phyloP scores from a whole-genome alignment of 768 basidiomycete genomes.

The Mycena latifolia region DNA sequence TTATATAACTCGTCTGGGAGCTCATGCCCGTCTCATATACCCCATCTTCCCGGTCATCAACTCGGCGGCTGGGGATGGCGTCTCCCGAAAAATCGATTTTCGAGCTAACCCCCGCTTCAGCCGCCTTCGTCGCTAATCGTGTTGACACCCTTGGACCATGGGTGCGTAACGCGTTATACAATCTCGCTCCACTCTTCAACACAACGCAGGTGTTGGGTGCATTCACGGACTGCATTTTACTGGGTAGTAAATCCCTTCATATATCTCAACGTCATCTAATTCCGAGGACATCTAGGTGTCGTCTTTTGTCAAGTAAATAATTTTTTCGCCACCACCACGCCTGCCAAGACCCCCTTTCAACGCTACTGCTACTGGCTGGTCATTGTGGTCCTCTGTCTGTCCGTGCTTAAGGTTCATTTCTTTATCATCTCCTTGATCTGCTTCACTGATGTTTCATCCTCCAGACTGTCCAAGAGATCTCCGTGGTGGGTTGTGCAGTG shows the following conservation, averaged over 20 bases:
- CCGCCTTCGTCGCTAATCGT: conserved; percentile 24
- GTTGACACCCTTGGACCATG: conserved; percentile 28
- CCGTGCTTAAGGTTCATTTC: conserved; percentile 13
- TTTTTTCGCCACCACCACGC: not conserved
- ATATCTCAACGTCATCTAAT: not conserved
- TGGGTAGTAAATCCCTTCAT: conserved; percentile 11
- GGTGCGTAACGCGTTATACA: conserved; percentile 2
- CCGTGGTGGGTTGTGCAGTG: no score
- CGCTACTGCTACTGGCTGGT: conserved; percentile 13
- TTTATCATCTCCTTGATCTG: not conserved
- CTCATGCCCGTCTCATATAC: no score
- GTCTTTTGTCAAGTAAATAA: conserved; percentile 18
- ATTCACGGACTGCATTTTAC: conserved; percentile 27
- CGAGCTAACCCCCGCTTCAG: conserved; percentile 23
- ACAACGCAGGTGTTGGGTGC: conserved; percentile 22
- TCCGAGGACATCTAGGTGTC: conserved; percentile 3
- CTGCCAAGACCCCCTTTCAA: not conserved
- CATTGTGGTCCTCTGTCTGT: not conserved
- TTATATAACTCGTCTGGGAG: no score
- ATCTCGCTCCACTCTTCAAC: not conserved
- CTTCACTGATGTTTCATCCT: not conserved
- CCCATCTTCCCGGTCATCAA: no score
- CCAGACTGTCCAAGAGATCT: not conserved
- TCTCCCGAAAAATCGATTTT: no score
- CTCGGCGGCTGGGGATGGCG: no score